Conservation (phyloP, 2,329 filamentous ascomycete species). For the Dissoconium aciculare region DNA sequence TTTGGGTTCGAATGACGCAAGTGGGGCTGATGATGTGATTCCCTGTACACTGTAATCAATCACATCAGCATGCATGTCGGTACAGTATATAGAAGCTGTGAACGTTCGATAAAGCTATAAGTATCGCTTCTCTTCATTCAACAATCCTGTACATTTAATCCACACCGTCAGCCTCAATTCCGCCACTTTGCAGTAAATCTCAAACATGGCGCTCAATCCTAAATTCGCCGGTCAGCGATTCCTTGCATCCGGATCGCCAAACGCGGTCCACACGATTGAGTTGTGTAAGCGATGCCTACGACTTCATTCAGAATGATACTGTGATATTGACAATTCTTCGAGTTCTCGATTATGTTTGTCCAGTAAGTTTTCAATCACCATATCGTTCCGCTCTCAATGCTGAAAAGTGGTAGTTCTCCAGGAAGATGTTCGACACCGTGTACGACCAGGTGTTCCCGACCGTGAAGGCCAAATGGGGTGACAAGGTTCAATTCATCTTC, state of each 20-base stretch:
- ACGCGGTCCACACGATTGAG: slow-evolving; percentile 38
- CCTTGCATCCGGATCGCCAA: slow-evolving; percentile 27
- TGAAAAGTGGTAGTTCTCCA: slow-evolving; percentile 38
- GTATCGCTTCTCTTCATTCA: too few relatives aligned
- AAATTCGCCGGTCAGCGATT: slow-evolving; percentile 63
- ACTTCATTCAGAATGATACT: too few relatives aligned
- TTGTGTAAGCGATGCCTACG: slow-evolving; percentile 33
- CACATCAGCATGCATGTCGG: too few relatives aligned
- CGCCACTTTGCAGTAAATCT: too few relatives aligned
- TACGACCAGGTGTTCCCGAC: slow-evolving; percentile 49
- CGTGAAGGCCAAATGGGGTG: slow-evolving; percentile 45
- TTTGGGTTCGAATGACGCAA: too few relatives aligned
- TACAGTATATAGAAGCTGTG: too few relatives aligned
- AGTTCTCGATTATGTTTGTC: slow-evolving; percentile 85
- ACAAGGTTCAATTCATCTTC: slow-evolving; percentile 60
- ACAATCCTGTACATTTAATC: too few relatives aligned
- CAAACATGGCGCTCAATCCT: slow-evolving; percentile 56
- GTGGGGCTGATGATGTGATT: too few relatives aligned
- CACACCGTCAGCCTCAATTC: too few relatives aligned
- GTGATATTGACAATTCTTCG: too few relatives aligned
- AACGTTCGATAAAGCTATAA: too few relatives aligned
- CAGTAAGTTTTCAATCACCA: slow-evolving; percentile 29
- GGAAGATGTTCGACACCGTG: slow-evolving; percentile 64
- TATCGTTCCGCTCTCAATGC: neutral
- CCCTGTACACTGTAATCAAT: too few relatives aligned